Conservation (phyloP, 2,329 filamentous ascomycete genomes). For the Diaporthe vexans region DNA sequence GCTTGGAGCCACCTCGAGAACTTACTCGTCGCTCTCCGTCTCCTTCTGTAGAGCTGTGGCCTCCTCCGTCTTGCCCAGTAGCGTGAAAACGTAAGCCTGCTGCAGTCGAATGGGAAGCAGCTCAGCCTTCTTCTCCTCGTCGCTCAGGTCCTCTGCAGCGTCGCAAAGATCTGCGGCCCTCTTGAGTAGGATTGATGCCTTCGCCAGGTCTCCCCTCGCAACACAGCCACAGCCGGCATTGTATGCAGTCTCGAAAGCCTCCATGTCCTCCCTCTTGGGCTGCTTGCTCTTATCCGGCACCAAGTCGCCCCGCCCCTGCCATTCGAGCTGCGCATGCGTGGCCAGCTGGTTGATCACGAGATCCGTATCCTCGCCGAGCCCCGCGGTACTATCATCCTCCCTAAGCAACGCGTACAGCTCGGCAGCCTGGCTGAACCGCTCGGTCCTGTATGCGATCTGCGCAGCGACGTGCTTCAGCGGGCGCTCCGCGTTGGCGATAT, state of each 20-base stretch:
- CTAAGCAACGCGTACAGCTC: conserved; percentile 74
- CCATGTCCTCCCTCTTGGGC: conserved; percentile 72
- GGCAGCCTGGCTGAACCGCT: conserved; percentile 78
- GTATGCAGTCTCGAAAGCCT: conserved; percentile 86
- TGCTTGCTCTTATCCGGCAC: conserved; percentile 67
- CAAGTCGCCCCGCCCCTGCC: conserved; percentile 70
- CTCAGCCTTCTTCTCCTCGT: conserved; percentile 82
- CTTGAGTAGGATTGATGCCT: conserved; percentile 77
- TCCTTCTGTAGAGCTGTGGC: conserved; percentile 73
- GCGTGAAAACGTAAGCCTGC: conserved; percentile 79
- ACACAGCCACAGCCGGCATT: conserved; percentile 83
- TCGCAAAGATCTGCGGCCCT: conserved; percentile 80
- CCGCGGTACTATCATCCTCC: conserved; percentile 55
- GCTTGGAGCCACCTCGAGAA: conserved; percentile 21
- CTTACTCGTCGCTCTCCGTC: conserved; percentile 74
- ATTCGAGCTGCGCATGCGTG: conserved; percentile 79
- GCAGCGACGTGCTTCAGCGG: conserved; percentile 68
- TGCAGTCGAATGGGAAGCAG: conserved; percentile 82
- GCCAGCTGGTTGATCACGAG: conserved; percentile 83
- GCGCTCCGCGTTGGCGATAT: conserved; percentile 43
- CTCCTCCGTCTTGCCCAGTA: conserved; percentile 75
- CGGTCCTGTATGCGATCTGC: conserved; percentile 80
- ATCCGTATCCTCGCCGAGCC: conserved; percentile 78
- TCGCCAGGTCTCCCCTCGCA: conserved; percentile 75
- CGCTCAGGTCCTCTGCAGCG: conserved; percentile 78